Conservation (phyloP, 805 yeast species). For the Starmerella stellata region DNA sequence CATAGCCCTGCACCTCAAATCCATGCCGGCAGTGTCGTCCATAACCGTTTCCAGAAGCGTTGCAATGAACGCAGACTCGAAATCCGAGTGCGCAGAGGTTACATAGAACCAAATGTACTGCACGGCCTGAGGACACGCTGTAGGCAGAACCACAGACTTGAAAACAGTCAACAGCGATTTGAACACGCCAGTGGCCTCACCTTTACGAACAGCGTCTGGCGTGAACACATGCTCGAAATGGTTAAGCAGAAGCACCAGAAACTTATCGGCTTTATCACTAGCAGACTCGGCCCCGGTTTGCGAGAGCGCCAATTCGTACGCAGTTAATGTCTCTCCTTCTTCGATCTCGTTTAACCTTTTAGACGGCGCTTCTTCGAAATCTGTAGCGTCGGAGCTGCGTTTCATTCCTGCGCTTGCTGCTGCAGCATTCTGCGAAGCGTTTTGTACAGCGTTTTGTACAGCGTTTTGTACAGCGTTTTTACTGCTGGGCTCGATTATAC, state of each 20-base stretch:
- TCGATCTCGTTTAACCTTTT: constrained; percentile 19
- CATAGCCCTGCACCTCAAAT: constrained; percentile 69
- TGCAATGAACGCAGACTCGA: constrained; percentile 71
- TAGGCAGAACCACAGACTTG: constrained; percentile 68
- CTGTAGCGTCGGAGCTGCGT: constrained; percentile 1
- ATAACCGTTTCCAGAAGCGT: constrained; percentile 69
- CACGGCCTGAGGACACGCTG: constrained; percentile 75
- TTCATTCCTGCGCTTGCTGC: constrained; percentile 17
- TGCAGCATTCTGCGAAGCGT: constrained; percentile 2
- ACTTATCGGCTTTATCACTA: constrained; percentile 52
- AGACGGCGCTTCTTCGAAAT: background rate
- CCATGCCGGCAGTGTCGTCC: constrained; percentile 45
- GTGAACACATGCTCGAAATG: constrained; percentile 35
- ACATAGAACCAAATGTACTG: constrained; percentile 70
- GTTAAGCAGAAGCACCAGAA: constrained; percentile 40
- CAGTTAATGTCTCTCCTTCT: constrained; percentile 23
- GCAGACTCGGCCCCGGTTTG: constrained; percentile 33
- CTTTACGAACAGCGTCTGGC: constrained; percentile 34
- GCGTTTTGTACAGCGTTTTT: background rate
- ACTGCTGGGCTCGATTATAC: background rate
- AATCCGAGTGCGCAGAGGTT: constrained; percentile 63
- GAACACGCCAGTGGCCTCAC: constrained; percentile 50
- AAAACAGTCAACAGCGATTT: constrained; percentile 60
- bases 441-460: background rate
- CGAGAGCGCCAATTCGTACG: constrained; percentile 22